phyloP scores from a whole-genome alignment of 1,284 basidiomycete genomes.

The Cryptococcus maquisensis region DNA sequence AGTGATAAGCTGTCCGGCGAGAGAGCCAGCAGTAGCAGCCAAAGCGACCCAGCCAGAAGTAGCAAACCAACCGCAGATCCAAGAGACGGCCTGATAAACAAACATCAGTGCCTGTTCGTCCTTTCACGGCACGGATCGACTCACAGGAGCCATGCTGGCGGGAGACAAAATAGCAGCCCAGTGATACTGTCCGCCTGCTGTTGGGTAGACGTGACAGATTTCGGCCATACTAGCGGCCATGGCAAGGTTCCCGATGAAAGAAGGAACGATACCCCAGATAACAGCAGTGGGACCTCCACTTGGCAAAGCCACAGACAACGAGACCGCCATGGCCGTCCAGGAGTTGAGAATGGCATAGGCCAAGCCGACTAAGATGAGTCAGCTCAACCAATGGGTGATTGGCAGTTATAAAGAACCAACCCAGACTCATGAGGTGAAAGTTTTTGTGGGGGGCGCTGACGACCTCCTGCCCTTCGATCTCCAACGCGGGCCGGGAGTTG shows the following conservation, averaged over 20 bases:
- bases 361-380: slow-evolving; percentile 19
- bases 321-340: slow-evolving; percentile 30
- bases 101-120: not conserved
- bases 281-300: slow-evolving; percentile 45
- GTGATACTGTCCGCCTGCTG: slow-evolving; percentile 48
- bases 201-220: slow-evolving; percentile 34
- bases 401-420: slow-evolving; percentile 8
- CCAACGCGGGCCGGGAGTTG: slow-evolving; percentile 3
- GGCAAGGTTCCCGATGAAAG: slow-evolving; percentile 38
- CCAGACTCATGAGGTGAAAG: slow-evolving; percentile 22
- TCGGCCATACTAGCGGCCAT: slow-evolving; percentile 45
- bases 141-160: slow-evolving; percentile 23
- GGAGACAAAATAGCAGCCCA: slow-evolving; percentile 43
- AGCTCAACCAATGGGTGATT: not conserved
- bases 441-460: slow-evolving; percentile 11
- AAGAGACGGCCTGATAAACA: slow-evolving; percentile 16
- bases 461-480: not conserved
- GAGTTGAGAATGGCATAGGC: slow-evolving; percentile 34
- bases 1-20: slow-evolving; percentile 40
- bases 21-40: slow-evolving; percentile 34
- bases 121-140: not conserved
- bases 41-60: slow-evolving; percentile 47
- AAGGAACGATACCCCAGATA: slow-evolving; percentile 46
- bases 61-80: slow-evolving; percentile 34
- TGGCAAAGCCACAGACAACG: slow-evolving; percentile 28